Conservation (phyloP, 1,284 basidiomycete genomes). For the Naganishia albida region DNA sequence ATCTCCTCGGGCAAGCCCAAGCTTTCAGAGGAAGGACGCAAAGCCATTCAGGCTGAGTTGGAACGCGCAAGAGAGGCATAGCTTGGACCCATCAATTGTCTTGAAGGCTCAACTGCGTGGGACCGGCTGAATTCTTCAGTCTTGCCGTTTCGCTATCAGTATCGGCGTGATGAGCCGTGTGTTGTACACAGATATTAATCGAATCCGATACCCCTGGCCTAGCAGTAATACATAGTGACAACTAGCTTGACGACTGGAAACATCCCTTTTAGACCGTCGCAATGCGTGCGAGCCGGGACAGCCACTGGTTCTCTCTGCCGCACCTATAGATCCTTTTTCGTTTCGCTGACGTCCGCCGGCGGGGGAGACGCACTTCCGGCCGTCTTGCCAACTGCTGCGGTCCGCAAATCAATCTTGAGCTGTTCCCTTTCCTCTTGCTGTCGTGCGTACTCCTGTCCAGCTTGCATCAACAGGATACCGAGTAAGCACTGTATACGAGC, state of each 20-base stretch:
- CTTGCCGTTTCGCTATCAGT: no score
- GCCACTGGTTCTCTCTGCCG: not conserved
- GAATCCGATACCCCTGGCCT: not conserved
- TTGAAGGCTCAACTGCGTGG: not conserved
- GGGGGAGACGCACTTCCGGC: conserved; percentile 6
- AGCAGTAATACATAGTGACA: not conserved
- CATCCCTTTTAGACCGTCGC: no score
- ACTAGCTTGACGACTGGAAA: not conserved
- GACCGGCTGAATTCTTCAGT: not conserved
- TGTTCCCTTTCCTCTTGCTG: conserved; percentile 66
- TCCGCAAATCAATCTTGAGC: conserved; percentile 56
- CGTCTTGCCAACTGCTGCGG: conserved; percentile 27
- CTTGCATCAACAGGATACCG: conserved; percentile 60
- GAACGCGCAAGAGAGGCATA: conserved; percentile 29
- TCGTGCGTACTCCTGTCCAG: conserved; percentile 79
- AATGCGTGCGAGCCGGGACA: no score
- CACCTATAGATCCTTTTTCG: conserved; percentile 45
- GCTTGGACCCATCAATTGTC: not conserved
- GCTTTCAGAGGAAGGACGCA: conserved; percentile 69
- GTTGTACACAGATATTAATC: not conserved
- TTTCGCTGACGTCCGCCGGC: conserved; percentile 31
- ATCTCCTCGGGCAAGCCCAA: conserved; percentile 70
- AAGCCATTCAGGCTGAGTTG: conserved; percentile 71
- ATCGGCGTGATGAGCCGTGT: not conserved
- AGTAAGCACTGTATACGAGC: conserved; percentile 38